Conservation (phyloP, 768 basidiomycete species). For the Pleurotus sapidus region DNA sequence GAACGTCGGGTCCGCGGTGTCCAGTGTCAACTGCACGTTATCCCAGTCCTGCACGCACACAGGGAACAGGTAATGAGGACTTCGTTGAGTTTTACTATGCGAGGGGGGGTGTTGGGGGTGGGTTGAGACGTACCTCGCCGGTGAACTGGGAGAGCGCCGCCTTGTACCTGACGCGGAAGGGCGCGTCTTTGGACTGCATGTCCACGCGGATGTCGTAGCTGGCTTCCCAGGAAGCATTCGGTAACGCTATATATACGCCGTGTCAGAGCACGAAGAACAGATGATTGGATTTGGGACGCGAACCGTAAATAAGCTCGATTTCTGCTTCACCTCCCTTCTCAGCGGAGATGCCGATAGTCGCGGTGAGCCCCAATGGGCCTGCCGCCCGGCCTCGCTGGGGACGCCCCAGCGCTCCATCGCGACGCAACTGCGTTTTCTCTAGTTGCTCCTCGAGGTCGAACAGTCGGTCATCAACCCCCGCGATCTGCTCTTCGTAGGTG, state of each 20-base stretch:
- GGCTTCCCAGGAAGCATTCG: constrained; percentile 33
- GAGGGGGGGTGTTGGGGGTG: too few relatives aligned
- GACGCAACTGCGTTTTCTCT: too few relatives aligned
- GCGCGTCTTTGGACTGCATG: constrained; percentile 34
- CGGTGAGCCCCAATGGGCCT: constrained; percentile 11
- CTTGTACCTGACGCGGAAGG: constrained; percentile 37
- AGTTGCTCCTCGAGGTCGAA: background rate
- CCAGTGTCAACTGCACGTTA: constrained; percentile 38
- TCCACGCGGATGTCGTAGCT: constrained; percentile 41
- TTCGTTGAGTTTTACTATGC: too few relatives aligned
- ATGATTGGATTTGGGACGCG: background rate
- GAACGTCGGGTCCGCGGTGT: constrained; percentile 41
- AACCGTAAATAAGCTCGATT: constrained; percentile 37
- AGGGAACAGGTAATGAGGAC: too few relatives aligned
- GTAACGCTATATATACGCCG: constrained; percentile 25
- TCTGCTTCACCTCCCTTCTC: constrained; percentile 32
- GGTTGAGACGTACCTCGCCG: constrained; percentile 29
- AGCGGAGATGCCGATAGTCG: constrained; percentile 33
- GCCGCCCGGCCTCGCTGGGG: too few relatives aligned
- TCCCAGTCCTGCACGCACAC: constrained; percentile 31
- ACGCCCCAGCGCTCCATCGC: too few relatives aligned
- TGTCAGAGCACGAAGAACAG: background rate
- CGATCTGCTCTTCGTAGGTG: constrained; percentile 28
- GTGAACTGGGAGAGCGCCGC: constrained; percentile 37
- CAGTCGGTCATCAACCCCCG: constrained; percentile 14